Percentiles rank a stretch among this genome's conserved stretches.
These are phyloP conservation scores for Populus hybrid DNA, from an alignment of 441 rosid species.

Conservation along the genomic window DNA sequence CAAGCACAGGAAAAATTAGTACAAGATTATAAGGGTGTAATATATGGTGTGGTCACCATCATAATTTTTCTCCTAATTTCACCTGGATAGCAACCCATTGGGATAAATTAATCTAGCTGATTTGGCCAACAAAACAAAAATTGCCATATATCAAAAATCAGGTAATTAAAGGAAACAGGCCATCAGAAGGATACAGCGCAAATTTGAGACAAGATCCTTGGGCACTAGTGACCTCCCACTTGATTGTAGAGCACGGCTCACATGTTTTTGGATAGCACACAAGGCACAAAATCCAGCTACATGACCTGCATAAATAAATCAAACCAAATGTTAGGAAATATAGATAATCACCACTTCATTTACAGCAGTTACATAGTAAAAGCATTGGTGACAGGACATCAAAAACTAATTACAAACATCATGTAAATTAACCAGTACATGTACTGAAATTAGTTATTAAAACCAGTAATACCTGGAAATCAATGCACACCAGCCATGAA, in stretches of 20 bases:
- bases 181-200: slow-evolving; percentile 71
- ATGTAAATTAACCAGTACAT: neutral
- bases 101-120: neutral
- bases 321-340: slow-evolving; percentile 18
- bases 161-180: slow-evolving; percentile 4
- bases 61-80: neutral
- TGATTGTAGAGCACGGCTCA: slow-evolving; percentile 72
- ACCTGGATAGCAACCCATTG: neutral
- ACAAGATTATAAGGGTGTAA: neutral
- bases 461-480: neutral
- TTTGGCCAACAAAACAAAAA: neutral
- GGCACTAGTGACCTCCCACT: slow-evolving; percentile 79
- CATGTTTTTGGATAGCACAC: slow-evolving; percentile 97
- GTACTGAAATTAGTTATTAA: neutral
- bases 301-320: slow-evolving; percentile 57
- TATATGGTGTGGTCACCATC: neutral
- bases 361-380: neutral
- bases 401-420: neutral
- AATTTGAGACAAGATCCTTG: slow-evolving; percentile 82
- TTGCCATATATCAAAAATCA: neutral
- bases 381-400: neutral
- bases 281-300: slow-evolving; percentile 92
- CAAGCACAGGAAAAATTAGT: neutral
- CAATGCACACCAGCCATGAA: neutral
- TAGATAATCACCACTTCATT: neutral